Base-by-base conservation (phyloP, 192 early-diverging fungal species). In the Thamnidium elegans region DNA sequence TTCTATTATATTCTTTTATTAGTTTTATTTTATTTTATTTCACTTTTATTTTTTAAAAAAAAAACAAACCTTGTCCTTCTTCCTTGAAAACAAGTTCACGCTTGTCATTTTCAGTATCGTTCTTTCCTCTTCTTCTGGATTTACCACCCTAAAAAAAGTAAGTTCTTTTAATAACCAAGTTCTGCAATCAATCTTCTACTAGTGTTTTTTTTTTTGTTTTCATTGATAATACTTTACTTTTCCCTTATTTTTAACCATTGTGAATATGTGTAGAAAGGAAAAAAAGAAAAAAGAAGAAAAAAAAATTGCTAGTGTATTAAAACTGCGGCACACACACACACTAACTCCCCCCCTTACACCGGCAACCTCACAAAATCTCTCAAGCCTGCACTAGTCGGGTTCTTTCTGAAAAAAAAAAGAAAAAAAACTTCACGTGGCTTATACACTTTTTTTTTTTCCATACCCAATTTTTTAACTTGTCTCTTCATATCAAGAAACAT, bases 51-150 rank as follows among this genome's bases (percentile, higher is more conserved):
- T 39, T 19, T 36, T 36, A 56, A 0, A 4, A 2, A 55, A 20
- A 50, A 10, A 42, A 7, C 32, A 74, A 84, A 84, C 82, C 83
- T 83, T 99, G 97, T 34, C 92, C 93, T 71, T 97, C 94, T 78
- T 94, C 94, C 75, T 95, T 95, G 81, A 99, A 96, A 55, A 93
- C 84, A 61, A 99, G 80, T 77, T 99, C 97, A 68, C 97, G 88
- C 86, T 99, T 99, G 58, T 94, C 91, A 59, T 81, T 84, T 66
- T 94, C 93, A 74, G 90, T 92, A 73, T 97, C 94, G 81, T 93
- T 94, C 90, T 98, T 99, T 86, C 97, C 95, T 79, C 93, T 88
- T 81, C 88, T 85, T 80, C 87, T 82, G 72, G 85, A 89, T 76
- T 91, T 93, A 75, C 91, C 91, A 82, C 91, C 91, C 90, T 86